Conservation (phyloP, 2,329 filamentous ascomycete genomes). For the Penicillium sp. region DNA sequence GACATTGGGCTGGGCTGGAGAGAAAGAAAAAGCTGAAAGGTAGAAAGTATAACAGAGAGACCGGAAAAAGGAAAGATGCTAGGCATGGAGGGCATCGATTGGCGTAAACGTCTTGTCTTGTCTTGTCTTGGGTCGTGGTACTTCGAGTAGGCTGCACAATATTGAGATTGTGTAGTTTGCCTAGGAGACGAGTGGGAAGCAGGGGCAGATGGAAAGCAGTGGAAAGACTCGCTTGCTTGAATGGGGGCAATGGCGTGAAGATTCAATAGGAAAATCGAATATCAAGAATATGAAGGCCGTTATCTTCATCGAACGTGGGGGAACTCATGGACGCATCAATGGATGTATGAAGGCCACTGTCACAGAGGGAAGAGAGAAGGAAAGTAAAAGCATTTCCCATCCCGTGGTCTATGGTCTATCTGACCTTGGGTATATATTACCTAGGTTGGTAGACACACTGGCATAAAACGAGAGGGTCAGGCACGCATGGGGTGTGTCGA, state of each 20-base stretch:
- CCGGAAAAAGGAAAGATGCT: slow-evolving; percentile 6
- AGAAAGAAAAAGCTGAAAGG: neutral
- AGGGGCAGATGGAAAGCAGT: neutral
- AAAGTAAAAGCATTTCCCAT: neutral
- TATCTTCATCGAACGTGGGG: slow-evolving; percentile 20
- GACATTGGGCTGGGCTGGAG: slow-evolving; percentile 12
- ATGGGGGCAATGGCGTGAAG: neutral
- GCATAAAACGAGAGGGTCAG: neutral
- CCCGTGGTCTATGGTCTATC: neutral
- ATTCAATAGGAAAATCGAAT: slow-evolving; percentile 1
- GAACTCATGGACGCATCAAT: slow-evolving; percentile 23
- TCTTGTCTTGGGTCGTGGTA: slow-evolving; percentile 11
- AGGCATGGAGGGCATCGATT: slow-evolving; percentile 14
- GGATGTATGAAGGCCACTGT: slow-evolving; percentile 1
- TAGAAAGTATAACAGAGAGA: neutral
- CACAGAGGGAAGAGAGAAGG: neutral
- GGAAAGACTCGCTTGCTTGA: slow-evolving; percentile 1
- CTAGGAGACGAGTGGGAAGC: slow-evolving; percentile 1
- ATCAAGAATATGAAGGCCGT: slow-evolving; percentile 10
- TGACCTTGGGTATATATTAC: neutral
- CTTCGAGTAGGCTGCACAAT: neutral
- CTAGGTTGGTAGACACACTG: no score
- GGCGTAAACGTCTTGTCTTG: slow-evolving; percentile 13
- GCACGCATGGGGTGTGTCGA: neutral
- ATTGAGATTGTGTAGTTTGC: slow-evolving; percentile 6